phyloP scores from a whole-genome alignment of 2,329 filamentous ascomycete species.

The Bisporella sp. region DNA sequence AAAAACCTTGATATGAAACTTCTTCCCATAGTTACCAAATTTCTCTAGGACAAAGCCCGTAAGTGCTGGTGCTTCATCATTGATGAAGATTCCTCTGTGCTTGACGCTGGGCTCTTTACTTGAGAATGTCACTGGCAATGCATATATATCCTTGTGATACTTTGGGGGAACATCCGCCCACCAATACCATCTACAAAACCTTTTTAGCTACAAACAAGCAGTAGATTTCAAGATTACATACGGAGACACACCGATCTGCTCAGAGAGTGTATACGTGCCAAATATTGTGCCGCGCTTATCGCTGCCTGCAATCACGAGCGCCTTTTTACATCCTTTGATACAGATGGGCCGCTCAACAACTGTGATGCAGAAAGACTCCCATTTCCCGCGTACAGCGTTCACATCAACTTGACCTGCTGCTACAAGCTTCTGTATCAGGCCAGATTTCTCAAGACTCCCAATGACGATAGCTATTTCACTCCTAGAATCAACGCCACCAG shows the following conservation, averaged over 20 bases:
- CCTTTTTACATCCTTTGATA: conserved; percentile 40
- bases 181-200: conserved; percentile 50
- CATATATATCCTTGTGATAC: conserved; percentile 37
- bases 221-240: not conserved
- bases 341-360: conserved; percentile 47
- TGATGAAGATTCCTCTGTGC: conserved; percentile 51
- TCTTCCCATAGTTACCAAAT: conserved; percentile 39
- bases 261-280: conserved; percentile 54
- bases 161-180: conserved; percentile 44
- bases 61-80: conserved; percentile 48
- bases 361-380: conserved; percentile 57
- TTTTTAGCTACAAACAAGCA: conserved; percentile 28
- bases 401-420: conserved; percentile 48
- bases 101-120: conserved; percentile 45
- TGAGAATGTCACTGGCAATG: conserved; percentile 34
- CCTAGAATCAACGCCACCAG: not conserved
- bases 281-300: conserved; percentile 60
- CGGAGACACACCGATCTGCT: conserved; percentile 56
- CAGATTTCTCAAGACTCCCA: conserved; percentile 57
- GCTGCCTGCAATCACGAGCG: conserved; percentile 59
- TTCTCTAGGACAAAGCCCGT: conserved; percentile 49
- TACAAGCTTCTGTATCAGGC: conserved; percentile 51
- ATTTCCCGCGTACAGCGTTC: conserved; percentile 49
- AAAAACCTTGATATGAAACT: conserved; percentile 61
- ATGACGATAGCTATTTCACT: conserved; percentile 48